phyloP scores from a whole-genome alignment of 768 basidiomycete species.

The Mycena metata region DNA sequence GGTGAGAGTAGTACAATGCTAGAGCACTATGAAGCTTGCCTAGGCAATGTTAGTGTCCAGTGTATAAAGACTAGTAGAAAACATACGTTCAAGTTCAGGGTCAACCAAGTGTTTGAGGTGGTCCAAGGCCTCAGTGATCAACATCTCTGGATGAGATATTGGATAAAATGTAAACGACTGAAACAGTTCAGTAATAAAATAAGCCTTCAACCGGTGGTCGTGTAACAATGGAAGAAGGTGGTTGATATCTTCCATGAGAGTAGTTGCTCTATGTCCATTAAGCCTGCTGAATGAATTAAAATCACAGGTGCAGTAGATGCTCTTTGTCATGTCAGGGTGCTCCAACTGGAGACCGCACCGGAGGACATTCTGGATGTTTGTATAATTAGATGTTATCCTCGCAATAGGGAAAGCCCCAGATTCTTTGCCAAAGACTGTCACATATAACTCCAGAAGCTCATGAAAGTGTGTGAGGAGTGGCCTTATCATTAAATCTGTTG shows the following conservation, averaged over 20 bases:
- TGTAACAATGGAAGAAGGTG: neutral
- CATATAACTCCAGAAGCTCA: neutral
- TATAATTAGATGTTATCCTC: neutral
- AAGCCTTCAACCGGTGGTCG: neutral
- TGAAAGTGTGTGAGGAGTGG: neutral
- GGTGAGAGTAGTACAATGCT: neutral
- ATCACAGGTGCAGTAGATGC: neutral
- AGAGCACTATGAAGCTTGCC: neutral
- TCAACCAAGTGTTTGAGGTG: neutral
- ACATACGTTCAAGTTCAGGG: neutral
- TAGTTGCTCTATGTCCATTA: neutral
- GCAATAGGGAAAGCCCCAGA: too few species aligned
- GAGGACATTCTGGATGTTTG: neutral
- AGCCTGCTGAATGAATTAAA: neutral
- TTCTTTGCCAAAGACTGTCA: neutral
- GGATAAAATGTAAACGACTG: neutral
- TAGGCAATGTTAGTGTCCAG: neutral
- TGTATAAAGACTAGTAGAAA: neutral
- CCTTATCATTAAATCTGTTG: neutral
- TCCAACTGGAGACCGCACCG: neutral
- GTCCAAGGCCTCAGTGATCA: neutral
- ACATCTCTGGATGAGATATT: neutral
- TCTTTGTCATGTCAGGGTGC: neutral
- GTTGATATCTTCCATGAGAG: neutral
- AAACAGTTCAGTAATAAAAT: neutral